These are phyloP conservation scores for Neofusicoccum cordaticola DNA, from an alignment of 2,329 filamentous ascomycete genomes.

Conservation along the genomic window DNA sequence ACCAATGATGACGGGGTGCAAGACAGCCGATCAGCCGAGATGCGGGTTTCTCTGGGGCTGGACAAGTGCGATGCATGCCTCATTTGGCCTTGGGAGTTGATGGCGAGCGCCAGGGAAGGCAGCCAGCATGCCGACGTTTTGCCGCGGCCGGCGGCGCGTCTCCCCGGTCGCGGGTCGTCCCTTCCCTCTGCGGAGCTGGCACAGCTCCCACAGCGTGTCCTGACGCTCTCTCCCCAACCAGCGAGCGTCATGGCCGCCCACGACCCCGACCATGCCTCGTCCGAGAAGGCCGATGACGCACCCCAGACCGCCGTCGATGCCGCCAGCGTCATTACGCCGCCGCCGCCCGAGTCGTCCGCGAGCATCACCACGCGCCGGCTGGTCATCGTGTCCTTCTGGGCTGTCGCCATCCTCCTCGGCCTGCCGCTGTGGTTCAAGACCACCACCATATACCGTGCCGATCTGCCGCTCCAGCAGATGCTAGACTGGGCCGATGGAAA, in stretches of 20 bases:
- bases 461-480: conserved; percentile 82
- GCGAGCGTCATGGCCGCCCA: neutral
- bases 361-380: conserved; percentile 67
- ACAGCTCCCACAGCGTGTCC: conserved; percentile 2
- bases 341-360: conserved; percentile 74
- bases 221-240: neutral
- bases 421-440: conserved; percentile 96
- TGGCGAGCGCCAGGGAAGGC: no score
- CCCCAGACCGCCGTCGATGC: neutral
- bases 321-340: conserved; percentile 28
- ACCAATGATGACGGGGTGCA: no score
- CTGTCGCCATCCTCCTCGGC: conserved; percentile 76
- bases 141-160: neutral
- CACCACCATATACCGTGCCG: conserved; percentile 85
- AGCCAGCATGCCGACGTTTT: no score
- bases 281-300: neutral
- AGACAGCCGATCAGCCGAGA: no score
- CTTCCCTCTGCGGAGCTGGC: neutral
- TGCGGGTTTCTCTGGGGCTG: no score
- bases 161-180: neutral
- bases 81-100: no score
- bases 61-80: neutral
- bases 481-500: conserved; percentile 86
- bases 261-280: neutral
- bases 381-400: conserved; percentile 88